These are phyloP conservation scores for Penicillium lividum DNA, from an alignment of 495 filamentous ascomycete genomes.

Conservation along the genomic window DNA sequence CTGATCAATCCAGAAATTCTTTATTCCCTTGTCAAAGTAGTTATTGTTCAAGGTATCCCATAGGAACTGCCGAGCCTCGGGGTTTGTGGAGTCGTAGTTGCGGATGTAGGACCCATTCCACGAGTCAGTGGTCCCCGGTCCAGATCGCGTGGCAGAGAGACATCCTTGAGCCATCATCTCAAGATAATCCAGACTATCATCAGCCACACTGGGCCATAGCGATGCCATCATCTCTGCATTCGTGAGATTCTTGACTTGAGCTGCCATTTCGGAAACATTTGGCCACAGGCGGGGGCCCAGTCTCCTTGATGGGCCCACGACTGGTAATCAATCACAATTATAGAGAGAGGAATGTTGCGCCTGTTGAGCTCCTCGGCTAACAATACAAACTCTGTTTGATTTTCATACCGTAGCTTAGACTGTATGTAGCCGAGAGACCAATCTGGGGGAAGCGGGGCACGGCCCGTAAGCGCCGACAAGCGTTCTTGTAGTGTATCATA, in stretches of 20 bases:
- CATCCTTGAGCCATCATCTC: constrained; percentile 31
- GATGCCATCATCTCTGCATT: constrained; percentile 37
- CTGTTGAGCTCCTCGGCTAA: constrained; percentile 27
- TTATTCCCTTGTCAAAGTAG: constrained; percentile 32
- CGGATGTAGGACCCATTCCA: constrained; percentile 36
- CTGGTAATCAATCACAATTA: constrained; percentile 39
- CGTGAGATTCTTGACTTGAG: constrained; percentile 30
- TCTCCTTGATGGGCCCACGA: constrained; percentile 38
- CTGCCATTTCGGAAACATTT: constrained; percentile 25
- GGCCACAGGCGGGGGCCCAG: constrained; percentile 33
- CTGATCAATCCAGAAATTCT: constrained; percentile 38
- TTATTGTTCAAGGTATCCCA: constrained; percentile 29
- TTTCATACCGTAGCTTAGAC: constrained; percentile 38
- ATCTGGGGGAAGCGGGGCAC: constrained; percentile 29
- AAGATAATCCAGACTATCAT: constrained; percentile 31
- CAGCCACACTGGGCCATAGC: constrained; percentile 34
- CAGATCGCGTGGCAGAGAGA: constrained; percentile 28
- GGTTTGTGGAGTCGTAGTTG: constrained; percentile 36
- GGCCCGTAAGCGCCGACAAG: constrained; percentile 28
- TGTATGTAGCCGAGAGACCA: constrained; percentile 36
- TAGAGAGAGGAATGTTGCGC: constrained; percentile 26
- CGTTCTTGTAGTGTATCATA: constrained; percentile 31
- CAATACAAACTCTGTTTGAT: constrained; percentile 27
- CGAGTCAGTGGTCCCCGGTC: constrained; percentile 31
- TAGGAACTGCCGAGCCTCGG: constrained; percentile 20